Evolutionary conservation across 768 basidiomycete species (phyloP), one percentile per base, ranked within the genome.

Genomic region (Hortiboletus campestris): DNA sequence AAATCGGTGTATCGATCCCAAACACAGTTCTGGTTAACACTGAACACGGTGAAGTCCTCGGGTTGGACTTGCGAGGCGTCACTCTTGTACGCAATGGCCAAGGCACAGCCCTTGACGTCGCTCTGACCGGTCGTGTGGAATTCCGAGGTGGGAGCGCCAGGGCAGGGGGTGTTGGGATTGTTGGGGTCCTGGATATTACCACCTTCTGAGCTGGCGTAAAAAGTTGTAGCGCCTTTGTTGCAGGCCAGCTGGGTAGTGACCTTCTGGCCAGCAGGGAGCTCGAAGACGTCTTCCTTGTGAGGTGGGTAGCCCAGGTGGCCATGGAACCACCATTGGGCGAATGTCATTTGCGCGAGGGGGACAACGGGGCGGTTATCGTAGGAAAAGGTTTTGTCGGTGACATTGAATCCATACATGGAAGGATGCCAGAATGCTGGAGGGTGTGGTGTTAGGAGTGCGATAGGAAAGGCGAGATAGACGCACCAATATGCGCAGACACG

Each of bases 61-160:
- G 88, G 88, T 62, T 83, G 69, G 8, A 91, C 79, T 0, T 77
- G 60, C 0, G 67, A 71, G 1, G 77, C 81, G 60, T 90, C 75
- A 59, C 70, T 80, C 67, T 88, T 84, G 74, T 93, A 91, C n/a
- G 86, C 80, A 59, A 93, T 91, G 0, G 82, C 88, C 32, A 93
- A 73, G 1, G 80, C 82, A 64, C 87, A 89, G 12, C 86, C 85
- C 47, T 76, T 78, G 35, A 84, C 67, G 60, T 86, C 85, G 50
- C 76, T 67, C 0, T 78, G 44, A 0, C 81, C 82, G 0, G 71
- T 77, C 1, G 86, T 86, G 61, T 89, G 86, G 67, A 74, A 86
- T 17, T 76, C 75, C 2, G 71, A 45, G 10, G 67, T 62, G 2
- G 74, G 66, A 1, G 79, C 75, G 17, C 73, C 72, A 0, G 84